Evolutionary conservation across 2,329 filamentous ascomycete genomes (phyloP).

Genomic region (Juglanconis oblonga): DNA sequence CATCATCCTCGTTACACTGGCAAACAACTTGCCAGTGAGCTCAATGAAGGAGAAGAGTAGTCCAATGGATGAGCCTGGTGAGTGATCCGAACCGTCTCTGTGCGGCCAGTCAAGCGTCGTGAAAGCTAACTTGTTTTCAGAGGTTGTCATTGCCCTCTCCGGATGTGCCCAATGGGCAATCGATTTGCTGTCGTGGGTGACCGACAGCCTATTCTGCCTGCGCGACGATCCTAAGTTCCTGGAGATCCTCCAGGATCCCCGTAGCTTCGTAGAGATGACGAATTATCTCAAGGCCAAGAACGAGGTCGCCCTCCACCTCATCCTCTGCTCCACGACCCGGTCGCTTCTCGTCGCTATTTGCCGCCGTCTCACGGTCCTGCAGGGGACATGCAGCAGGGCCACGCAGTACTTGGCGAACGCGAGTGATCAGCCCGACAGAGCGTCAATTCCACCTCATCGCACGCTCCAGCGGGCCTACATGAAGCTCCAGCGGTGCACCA

Average conservation of each 20-base stretch:
- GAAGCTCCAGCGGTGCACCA: slow-evolving; percentile 50
- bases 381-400: slow-evolving; percentile 45
- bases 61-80: slow-evolving; percentile 63
- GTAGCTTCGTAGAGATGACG: slow-evolving; percentile 47
- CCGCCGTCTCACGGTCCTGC: slow-evolving; percentile 59
- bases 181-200: slow-evolving; percentile 64
- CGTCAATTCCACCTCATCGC: slow-evolving; percentile 33
- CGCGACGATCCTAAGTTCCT: slow-evolving; percentile 51
- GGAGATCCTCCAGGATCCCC: slow-evolving; percentile 42
- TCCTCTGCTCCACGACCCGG: slow-evolving; percentile 73
- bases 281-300: slow-evolving; percentile 52
- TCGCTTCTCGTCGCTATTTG: slow-evolving; percentile 69
- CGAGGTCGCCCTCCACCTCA: slow-evolving; percentile 57
- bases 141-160: slow-evolving; percentile 69
- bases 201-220: slow-evolving; percentile 57
- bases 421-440: slow-evolving; percentile 23
- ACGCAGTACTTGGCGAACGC: slow-evolving; percentile 46
- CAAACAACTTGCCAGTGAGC: slow-evolving; percentile 50
- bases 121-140: slow-evolving; percentile 34
- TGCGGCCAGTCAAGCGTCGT: slow-evolving; percentile 11
- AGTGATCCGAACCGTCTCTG: slow-evolving; percentile 20
- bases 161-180: slow-evolving; percentile 78
- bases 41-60: slow-evolving; percentile 53
- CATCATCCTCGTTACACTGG: slow-evolving; percentile 62
- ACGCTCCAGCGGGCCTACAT: slow-evolving; percentile 56